Evolutionary conservation across 108 stramenopile species (phyloP).

Genomic region (Pseudonitzschia multiseries): DNA sequence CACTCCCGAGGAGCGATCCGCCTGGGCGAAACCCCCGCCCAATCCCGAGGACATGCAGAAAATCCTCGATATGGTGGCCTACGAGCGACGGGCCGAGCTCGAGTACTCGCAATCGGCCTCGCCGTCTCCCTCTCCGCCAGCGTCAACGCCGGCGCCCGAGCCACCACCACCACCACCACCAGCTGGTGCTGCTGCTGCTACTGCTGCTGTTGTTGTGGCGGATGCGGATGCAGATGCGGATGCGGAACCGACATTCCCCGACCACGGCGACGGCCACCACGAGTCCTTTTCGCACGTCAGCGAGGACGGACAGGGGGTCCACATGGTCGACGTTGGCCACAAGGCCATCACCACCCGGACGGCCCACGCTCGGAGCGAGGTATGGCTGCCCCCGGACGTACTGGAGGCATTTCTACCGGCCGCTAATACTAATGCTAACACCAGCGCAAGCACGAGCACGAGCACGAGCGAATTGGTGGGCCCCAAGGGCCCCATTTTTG

Average conservation of each 20-base stretch:
- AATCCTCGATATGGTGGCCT: slow-evolving; percentile 24
- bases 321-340: slow-evolving; percentile 83
- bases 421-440: too few species aligned
- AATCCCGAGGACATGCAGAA: slow-evolving; percentile 19
- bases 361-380: slow-evolving; percentile 65
- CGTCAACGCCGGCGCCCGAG: neutral
- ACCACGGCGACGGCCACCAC: too few species aligned
- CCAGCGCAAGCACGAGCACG: neutral
- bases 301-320: slow-evolving; percentile 41
- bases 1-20: slow-evolving; percentile 56
- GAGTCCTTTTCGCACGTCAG: slow-evolving; percentile 64
- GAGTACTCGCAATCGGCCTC: neutral
- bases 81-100: slow-evolving; percentile 17
- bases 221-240: too few species aligned
- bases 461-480: slow-evolving; percentile 56
- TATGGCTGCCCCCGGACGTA: slow-evolving; percentile 66
- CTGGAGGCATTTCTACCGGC: slow-evolving; percentile 45
- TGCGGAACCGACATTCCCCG: too few species aligned
- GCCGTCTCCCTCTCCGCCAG: too few species aligned
- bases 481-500: slow-evolving; percentile 85
- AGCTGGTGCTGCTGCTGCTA: neutral
- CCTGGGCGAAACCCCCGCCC: slow-evolving; percentile 51
- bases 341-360: slow-evolving; percentile 57
- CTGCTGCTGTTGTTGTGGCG: too few species aligned
- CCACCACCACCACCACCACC: neutral